Conservation (phyloP, 2,329 filamentous ascomycete genomes). For the Teratosphaeria gauchensis region DNA sequence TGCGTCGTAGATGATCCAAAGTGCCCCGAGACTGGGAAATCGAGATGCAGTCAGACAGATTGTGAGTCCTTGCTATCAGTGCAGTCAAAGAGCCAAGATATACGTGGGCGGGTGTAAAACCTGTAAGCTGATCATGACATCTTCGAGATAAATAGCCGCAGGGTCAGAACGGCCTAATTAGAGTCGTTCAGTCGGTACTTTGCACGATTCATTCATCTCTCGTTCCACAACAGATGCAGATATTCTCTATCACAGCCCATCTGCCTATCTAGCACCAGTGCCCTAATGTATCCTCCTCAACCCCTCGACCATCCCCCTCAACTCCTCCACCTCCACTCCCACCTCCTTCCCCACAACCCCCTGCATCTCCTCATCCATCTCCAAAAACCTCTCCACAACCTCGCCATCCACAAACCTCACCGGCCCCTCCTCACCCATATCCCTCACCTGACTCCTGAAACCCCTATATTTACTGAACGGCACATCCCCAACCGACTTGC, state of each 20-base stretch:
- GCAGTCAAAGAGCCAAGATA: too few species aligned
- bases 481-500: slow-evolving; percentile 62
- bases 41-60: too few species aligned
- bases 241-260: not conserved
- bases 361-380: slow-evolving; percentile 42
- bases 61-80: too few species aligned
- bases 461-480: slow-evolving; percentile 73
- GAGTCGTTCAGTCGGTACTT: too few species aligned
- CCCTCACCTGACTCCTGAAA: slow-evolving; percentile 62
- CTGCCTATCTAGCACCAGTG: not conserved
- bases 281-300: slow-evolving; percentile 1
- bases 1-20: too few species aligned
- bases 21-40: too few species aligned
- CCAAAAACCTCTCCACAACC: slow-evolving; percentile 72
- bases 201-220: too few species aligned
- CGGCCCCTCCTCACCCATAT: slow-evolving; percentile 56
- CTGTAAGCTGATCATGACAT: too few species aligned
- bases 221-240: too few species aligned
- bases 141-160: too few species aligned
- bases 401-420: slow-evolving; percentile 89
- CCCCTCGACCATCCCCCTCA: slow-evolving; percentile 40
- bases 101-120: too few species aligned
- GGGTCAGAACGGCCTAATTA: too few species aligned
- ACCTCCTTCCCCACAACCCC: slow-evolving; percentile 44
- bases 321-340: slow-evolving; percentile 51